Base-by-base conservation (phyloP, 1,284 basidiomycete species). In the Stygiomarasmius scandens region DNA sequence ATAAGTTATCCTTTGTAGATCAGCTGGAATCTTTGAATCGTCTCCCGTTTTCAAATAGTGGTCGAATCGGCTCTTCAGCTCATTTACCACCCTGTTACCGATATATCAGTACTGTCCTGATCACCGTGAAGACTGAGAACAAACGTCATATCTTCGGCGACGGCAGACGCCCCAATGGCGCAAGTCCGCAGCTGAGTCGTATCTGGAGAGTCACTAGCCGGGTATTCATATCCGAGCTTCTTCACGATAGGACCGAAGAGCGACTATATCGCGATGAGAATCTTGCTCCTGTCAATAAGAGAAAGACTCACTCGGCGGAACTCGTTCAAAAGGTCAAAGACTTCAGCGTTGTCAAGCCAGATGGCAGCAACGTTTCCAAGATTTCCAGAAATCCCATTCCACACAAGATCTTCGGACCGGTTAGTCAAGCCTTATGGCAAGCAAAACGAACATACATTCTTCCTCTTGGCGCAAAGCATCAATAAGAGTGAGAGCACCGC, bases 261-360 rank as follows among this genome's bases (percentile, higher is more conserved):
- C 34, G 73, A 70, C 89, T 91, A 57, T 16, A n/a, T 11, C 38
- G 20, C 38, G 27, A 38, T 25, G 16, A 53, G 32, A 20, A 61
- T 20, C 16, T 23, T 23, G 14, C 32, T 23, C 45, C 43, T 43
- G 34, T 34, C 9, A 56, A 25, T 19, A 41, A 29, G 43, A 29
- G 27, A 29, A 27, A 49, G 36, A 65, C 83, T 49, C 70, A 90
- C 87, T 65, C 80, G 74, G 63, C 86, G 78, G 72, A 95, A 84
- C 32, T 76, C 78, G 63, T 90, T 79, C 61, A 95, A 69, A 44
- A 80, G 78, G 20, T 86, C 80, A 3, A 84, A 75, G 44, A 90
- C 80, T 3, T 79, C 70, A 34, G 84, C 69, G 60, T 93, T 77
- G 73, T 97, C 96, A 90, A 91, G 97, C 93, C 95, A 98, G 1